Percentiles rank a stretch among this genome's conserved stretches.
Evolutionary conservation across 108 stramenopile species (phyloP).

Genomic region (Schizochytrium sp.): DNA sequence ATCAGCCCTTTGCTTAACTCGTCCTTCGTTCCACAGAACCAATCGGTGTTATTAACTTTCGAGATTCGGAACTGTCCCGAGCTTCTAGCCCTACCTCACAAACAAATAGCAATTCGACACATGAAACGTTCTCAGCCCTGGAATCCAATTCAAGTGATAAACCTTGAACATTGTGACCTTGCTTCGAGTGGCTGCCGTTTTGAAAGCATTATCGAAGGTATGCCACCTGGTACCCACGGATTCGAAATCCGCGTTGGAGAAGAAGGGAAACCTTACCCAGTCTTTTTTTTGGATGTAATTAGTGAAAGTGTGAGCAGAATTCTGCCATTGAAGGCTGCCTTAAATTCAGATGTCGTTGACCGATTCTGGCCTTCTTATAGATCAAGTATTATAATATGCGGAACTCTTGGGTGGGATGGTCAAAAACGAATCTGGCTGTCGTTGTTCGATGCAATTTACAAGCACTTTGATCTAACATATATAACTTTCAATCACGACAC

Average conservation of each 20-base stretch:
- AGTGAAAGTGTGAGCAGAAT: not conserved
- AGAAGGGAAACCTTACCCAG: not conserved
- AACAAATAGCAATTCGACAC: too few relatives aligned
- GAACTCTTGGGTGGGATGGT: not conserved
- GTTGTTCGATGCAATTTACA: not conserved
- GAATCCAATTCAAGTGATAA: too few relatives aligned
- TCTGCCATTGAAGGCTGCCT: not conserved
- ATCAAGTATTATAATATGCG: not conserved
- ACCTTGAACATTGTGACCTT: not conserved
- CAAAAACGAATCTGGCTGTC: not conserved
- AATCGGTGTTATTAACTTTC: too few relatives aligned
- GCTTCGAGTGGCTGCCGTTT: not conserved
- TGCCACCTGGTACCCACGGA: not conserved
- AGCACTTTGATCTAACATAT: not conserved
- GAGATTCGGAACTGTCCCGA: too few relatives aligned
- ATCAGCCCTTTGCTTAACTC: too few relatives aligned
- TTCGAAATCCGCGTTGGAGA: not conserved
- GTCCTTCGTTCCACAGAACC: too few relatives aligned
- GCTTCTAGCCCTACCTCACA: too few relatives aligned
- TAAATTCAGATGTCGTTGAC: not conserved
- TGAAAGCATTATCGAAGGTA: too few relatives aligned
- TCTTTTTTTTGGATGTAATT: not conserved
- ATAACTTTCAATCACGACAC: not conserved
- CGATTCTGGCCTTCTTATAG: not conserved
- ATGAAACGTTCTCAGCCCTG: too few relatives aligned